phyloP scores from a whole-genome alignment of 495 filamentous ascomycete genomes.

The Aspergillus biplanus region DNA sequence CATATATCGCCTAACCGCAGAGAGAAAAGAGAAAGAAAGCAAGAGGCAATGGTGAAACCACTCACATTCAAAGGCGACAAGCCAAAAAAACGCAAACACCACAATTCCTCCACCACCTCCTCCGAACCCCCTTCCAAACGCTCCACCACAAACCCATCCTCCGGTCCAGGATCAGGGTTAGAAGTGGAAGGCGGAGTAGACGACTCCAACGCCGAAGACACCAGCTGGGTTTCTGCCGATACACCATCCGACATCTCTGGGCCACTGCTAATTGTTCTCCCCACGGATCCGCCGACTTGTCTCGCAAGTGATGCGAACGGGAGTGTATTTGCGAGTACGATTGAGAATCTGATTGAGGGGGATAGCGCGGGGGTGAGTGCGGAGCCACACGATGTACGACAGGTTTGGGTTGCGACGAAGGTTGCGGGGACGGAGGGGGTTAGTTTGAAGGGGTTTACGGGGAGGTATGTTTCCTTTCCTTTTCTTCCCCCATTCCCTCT shows the following conservation, averaged over 20 bases:
- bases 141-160: slow-evolving; percentile 16
- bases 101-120: slow-evolving; percentile 13
- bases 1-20: no score
- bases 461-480: slow-evolving; percentile 58
- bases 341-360: slow-evolving; percentile 83
- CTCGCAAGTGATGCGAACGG: slow-evolving; percentile 85
- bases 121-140: no score
- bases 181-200: slow-evolving; percentile 21
- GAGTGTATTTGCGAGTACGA: slow-evolving; percentile 73
- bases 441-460: slow-evolving; percentile 87
- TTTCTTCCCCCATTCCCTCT: neutral
- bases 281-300: slow-evolving; percentile 67
- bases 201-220: slow-evolving; percentile 59
- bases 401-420: slow-evolving; percentile 90
- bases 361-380: slow-evolving; percentile 66
- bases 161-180: neutral
- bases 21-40: neutral
- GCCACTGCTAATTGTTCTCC: slow-evolving; percentile 78
- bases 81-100: slow-evolving; percentile 82
- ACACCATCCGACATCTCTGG: slow-evolving; percentile 74
- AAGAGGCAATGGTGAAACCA: slow-evolving; percentile 67
- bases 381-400: slow-evolving; percentile 91
- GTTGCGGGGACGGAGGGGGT: slow-evolving; percentile 80
- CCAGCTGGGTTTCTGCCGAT: slow-evolving; percentile 91
- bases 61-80: slow-evolving; percentile 97